These are phyloP conservation scores for Onygenales sp. DNA, from an alignment of 2,329 filamentous ascomycete species.

Conservation along the genomic window DNA sequence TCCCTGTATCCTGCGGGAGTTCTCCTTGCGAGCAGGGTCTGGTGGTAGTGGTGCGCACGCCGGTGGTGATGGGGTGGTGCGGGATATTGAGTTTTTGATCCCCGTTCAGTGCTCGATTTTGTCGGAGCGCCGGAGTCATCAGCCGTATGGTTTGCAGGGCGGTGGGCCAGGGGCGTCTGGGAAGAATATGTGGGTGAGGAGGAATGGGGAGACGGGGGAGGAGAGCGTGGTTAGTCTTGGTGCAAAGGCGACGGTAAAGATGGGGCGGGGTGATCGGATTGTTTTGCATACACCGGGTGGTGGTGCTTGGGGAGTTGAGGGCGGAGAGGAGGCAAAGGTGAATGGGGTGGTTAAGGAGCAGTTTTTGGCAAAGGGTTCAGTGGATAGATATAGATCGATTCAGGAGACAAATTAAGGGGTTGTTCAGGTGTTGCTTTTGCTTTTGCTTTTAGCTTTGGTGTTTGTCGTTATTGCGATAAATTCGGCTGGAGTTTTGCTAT, in stretches of 20 bases:
- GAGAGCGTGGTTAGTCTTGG: slow-evolving; percentile 50
- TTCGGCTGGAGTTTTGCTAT: background rate
- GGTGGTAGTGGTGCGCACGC: slow-evolving; percentile 58
- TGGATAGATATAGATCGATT: slow-evolving; percentile 1
- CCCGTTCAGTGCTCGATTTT: slow-evolving; percentile 73
- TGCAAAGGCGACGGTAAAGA: slow-evolving; percentile 53
- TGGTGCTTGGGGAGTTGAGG: slow-evolving; percentile 20
- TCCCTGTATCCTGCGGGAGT: slow-evolving; percentile 64
- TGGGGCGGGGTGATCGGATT: slow-evolving; percentile 51
- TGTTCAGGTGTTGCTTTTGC: background rate
- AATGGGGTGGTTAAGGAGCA: background rate
- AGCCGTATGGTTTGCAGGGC: slow-evolving; percentile 74
- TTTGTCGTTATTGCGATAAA: too few species aligned
- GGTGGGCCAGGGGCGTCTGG: slow-evolving; percentile 71
- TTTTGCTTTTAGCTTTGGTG: background rate
- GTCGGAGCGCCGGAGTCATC: slow-evolving; percentile 64
- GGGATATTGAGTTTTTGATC: slow-evolving; percentile 77
- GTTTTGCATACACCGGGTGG: slow-evolving; percentile 50
- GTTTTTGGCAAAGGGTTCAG: slow-evolving; percentile 4
- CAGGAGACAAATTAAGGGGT: slow-evolving; percentile 4
- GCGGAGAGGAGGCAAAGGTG: background rate
- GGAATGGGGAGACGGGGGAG: slow-evolving; percentile 48
- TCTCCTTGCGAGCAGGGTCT: slow-evolving; percentile 55
- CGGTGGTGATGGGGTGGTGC: slow-evolving; percentile 67
- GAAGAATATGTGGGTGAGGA: slow-evolving; percentile 78